Conservation (phyloP, 768 basidiomycete genomes). For the Exidia glandulosa region DNA sequence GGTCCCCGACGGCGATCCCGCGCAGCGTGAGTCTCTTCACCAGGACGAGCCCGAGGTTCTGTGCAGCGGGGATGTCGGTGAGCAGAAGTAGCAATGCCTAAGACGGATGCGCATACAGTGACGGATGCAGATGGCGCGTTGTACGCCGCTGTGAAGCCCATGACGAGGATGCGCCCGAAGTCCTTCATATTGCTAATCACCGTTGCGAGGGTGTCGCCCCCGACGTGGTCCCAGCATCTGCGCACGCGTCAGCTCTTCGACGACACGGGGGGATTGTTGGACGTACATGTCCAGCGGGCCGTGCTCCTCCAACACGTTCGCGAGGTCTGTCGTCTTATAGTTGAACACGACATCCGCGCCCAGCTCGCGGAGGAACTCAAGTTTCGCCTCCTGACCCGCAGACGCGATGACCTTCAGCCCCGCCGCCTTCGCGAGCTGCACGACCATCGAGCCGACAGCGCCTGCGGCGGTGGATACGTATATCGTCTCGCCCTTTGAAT, state of each 20-base stretch:
- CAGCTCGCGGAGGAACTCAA: conserved; percentile 22
- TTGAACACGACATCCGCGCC: conserved; percentile 29
- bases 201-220: conserved; percentile 46
- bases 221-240: conserved; percentile 50
- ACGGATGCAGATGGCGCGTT: conserved; percentile 14
- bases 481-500: conserved; percentile 32
- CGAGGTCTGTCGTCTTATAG: conserved; percentile 19
- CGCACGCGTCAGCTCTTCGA: neutral
- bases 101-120: conserved; percentile 8
- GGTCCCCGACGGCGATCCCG: conserved; percentile 33
- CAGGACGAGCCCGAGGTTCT: conserved; percentile 31
- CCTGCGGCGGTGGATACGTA: conserved; percentile 39
- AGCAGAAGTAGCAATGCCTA: conserved; percentile 14
- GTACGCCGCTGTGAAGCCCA: conserved; percentile 9
- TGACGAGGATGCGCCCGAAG: conserved; percentile 38
- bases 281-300: conserved; percentile 25
- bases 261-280: neutral
- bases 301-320: conserved; percentile 21
- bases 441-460: conserved; percentile 42
- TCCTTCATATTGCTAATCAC: conserved; percentile 36
- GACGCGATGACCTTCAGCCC: conserved; percentile 32
- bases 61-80: neutral
- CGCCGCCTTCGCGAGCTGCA: conserved; percentile 29
- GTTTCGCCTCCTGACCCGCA: conserved; percentile 31
- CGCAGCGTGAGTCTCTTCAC: conserved; percentile 31